Percentiles rank a stretch among this genome's conserved stretches.
phyloP scores from a whole-genome alignment of 495 filamentous ascomycete species.

The Cercophora sp. region DNA sequence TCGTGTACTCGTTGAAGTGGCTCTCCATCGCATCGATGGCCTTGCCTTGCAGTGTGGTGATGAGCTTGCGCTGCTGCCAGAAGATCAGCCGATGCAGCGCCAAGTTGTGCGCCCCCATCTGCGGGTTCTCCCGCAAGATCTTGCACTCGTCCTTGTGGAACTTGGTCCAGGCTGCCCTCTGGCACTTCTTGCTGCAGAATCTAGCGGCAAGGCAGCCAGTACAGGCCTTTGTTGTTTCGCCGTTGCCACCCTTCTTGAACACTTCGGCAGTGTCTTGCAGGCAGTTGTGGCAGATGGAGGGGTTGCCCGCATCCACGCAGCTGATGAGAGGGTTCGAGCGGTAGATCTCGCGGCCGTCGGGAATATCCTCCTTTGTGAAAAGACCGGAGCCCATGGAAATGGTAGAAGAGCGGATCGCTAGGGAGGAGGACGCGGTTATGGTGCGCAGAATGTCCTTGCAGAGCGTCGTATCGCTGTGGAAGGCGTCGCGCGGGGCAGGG shows the following conservation, averaged over 20 bases:
- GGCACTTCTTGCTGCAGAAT: constrained; percentile 60
- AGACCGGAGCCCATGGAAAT: constrained; percentile 21
- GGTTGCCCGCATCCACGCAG: constrained; percentile 3
- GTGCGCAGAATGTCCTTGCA: constrained; percentile 13
- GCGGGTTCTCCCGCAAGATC: constrained; percentile 8
- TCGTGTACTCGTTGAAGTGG: constrained; percentile 16
- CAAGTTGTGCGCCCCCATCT: constrained; percentile 13
- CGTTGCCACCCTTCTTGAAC: neutral
- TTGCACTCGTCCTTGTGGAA: constrained; percentile 28
- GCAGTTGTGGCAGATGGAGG: constrained; percentile 1
- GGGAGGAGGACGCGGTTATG: constrained; percentile 5
- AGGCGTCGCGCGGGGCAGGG: constrained; percentile 5
- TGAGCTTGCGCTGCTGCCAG: constrained; percentile 10
- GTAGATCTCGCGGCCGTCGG: constrained; percentile 22
- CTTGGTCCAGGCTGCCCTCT: constrained; percentile 17
- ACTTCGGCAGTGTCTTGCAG: neutral
- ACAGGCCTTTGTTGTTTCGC: constrained; percentile 28
- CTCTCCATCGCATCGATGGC: constrained; percentile 14
- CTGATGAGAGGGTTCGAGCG: constrained; percentile 13
- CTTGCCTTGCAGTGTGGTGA: constrained; percentile 11
- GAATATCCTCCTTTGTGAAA: constrained; percentile 9
- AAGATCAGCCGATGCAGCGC: constrained; percentile 16
- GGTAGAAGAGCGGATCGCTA: constrained; percentile 15
- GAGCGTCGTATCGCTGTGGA: constrained; percentile 16
- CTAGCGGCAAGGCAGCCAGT: constrained; percentile 55